Base-by-base conservation (phyloP, 257 asterid genomes). In the Ilex aquifolium region DNA sequence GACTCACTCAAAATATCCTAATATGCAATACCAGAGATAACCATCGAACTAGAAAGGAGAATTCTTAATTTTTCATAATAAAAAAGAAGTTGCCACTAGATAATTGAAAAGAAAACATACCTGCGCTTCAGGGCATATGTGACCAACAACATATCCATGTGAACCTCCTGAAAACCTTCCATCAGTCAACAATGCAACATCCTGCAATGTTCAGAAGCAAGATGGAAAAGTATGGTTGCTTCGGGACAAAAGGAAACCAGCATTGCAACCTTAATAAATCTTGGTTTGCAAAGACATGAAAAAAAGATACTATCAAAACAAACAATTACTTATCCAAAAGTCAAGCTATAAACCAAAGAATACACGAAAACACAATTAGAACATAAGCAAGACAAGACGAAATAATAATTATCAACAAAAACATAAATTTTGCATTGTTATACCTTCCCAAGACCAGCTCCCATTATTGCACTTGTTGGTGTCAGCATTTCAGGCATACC, bases 401-500 rank as follows among this genome's bases (percentile, higher is more conserved):
- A 40, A 52, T 49, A 6, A 17, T 44, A 27, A 44, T 59, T 62
- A 32, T 54, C 13, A 44, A 59, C 44, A 32, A 32, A 46, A 68
- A 52, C 56, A 32, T 49, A 49, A 54, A 21, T 21, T 21, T 21
- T 21, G 27, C 56, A 44, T 30, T 2, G 30, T n/a, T 65, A 16
- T 65, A 88, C 98, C 95, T 92, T 89, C 57, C 99, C 99, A 61
- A 92, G 99, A 73, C 99, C 99, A 12, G 99, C 99, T 1, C 99
- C 99, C 95, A 92, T 83, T 76, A 92, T 92, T 48, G 99, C 99
- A 74, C 99, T 89, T 31, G 99, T 92, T 61, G 99, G 99, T 59
- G 99, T 92, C 57, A 92, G 84, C 99, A 92, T 92, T 79, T 92
- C 99, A 2, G 99, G 99, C 99, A 92, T 92, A 44, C 99, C 99